These are phyloP conservation scores for Globisporangium viniferum DNA, from an alignment of 352 stramenopile species.

Conservation along the genomic window DNA sequence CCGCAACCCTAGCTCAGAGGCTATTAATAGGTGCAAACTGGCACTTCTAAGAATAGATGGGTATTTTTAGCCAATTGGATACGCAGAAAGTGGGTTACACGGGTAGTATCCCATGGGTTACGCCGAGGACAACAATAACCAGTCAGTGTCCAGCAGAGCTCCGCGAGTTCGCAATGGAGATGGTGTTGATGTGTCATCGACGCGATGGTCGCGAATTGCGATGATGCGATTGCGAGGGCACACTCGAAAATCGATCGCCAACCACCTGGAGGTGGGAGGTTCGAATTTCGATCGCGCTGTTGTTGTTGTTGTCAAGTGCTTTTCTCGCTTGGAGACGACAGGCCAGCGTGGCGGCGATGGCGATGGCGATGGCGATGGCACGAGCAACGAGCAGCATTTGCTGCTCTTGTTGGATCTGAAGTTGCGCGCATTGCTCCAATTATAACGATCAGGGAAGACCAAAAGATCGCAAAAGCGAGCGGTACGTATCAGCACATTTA, in stretches of 20 bases:
- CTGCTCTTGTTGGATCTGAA: neutral
- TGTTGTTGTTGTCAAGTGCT: neutral
- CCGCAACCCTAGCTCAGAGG: neutral
- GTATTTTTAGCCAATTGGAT: neutral
- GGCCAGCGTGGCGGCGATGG: neutral
- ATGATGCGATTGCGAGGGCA: neutral
- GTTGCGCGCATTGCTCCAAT: neutral
- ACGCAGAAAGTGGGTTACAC: neutral
- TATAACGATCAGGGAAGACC: neutral
- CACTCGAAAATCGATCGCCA: neutral
- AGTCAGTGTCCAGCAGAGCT: neutral
- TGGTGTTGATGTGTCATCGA: neutral
- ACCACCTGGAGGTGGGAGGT: neutral
- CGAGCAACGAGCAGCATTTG: neutral
- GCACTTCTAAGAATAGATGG: conserved; percentile 1
- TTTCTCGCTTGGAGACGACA: neutral
- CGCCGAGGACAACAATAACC: no score
- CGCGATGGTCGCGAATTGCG: neutral
- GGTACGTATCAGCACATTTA: neutral
- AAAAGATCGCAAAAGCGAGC: neutral
- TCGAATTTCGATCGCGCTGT: neutral
- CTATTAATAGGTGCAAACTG: conserved; percentile 4
- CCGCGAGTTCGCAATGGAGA: neutral
- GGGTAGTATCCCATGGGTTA: no score
- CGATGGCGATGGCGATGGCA: no score